phyloP scores from a whole-genome alignment of 169 alveolate genomes.

The Plasmodium vivax region DNA sequence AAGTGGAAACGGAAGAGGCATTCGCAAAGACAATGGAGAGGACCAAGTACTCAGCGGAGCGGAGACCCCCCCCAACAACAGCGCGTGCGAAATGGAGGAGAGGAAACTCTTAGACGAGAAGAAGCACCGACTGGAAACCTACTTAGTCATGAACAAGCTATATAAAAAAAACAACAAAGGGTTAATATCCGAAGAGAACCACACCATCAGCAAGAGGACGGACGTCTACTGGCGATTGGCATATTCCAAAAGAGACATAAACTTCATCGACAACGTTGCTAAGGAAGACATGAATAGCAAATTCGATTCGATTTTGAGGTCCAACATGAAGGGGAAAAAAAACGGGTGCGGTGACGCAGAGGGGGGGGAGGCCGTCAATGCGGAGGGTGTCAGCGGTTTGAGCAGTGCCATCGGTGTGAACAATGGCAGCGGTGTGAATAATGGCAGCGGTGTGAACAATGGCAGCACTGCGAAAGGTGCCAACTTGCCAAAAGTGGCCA shows the following conservation, averaged over 20 bases:
- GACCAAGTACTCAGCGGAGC: background rate
- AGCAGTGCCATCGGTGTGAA: no score
- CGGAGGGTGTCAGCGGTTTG: background rate
- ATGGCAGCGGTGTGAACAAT: background rate
- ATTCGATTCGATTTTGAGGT: slow-evolving; percentile 15
- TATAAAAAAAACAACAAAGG: slow-evolving; percentile 46
- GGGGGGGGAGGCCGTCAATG: background rate
- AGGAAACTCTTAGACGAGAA: slow-evolving; percentile 28
- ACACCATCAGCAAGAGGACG: slow-evolving; percentile 47
- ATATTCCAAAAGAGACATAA: slow-evolving; percentile 22
- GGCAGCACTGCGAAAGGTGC: background rate
- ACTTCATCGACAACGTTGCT: slow-evolving; percentile 11
- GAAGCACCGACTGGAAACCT: slow-evolving; percentile 44
- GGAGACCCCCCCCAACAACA: background rate
- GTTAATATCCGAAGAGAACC: slow-evolving; percentile 21
- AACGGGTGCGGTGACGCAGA: background rate
- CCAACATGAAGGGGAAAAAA: background rate
- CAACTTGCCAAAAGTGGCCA: background rate
- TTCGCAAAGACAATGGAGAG: background rate
- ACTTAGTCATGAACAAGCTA: slow-evolving; percentile 52
- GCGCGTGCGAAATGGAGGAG: background rate
- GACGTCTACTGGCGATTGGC: slow-evolving; percentile 69
- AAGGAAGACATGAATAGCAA: background rate
- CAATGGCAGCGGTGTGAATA: background rate
- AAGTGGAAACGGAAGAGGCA: background rate